Conservation (phyloP, 805 yeast genomes). For the Saccharomyces kudriavzevii region DNA sequence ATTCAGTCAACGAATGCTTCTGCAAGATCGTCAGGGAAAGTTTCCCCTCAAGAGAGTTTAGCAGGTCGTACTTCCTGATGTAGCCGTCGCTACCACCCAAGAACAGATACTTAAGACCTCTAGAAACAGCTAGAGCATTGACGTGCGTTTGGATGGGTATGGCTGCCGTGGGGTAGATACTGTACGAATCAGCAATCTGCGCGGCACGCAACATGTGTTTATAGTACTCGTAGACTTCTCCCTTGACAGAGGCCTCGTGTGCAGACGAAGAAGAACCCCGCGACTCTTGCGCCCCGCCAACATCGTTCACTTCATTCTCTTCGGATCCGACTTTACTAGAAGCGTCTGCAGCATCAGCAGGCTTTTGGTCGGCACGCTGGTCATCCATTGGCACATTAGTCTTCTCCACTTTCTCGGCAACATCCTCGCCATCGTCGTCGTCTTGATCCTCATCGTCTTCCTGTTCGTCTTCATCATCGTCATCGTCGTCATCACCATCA, state of each 20-base stretch:
- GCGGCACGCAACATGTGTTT: slow-evolving; percentile 37
- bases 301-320: slow-evolving; percentile 21
- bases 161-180: slow-evolving; percentile 78
- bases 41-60: slow-evolving; percentile 78
- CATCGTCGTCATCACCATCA: slow-evolving; percentile 21
- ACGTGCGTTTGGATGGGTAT: slow-evolving; percentile 75
- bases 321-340: slow-evolving; percentile 13
- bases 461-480: slow-evolving; percentile 16
- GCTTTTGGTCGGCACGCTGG: slow-evolving; percentile 9
- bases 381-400: slow-evolving; percentile 1
- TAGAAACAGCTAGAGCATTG: slow-evolving; percentile 67
- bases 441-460: slow-evolving; percentile 12
- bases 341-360: slow-evolving; percentile 19
- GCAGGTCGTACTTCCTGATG: slow-evolving; percentile 81
- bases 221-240: slow-evolving; percentile 26
- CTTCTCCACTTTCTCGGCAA: slow-evolving; percentile 15
- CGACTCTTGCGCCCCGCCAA: slow-evolving; percentile 13
- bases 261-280: slow-evolving; percentile 1
- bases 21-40: slow-evolving; percentile 85
- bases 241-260: slow-evolving; percentile 1
- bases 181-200: slow-evolving; percentile 46
- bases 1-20: slow-evolving; percentile 78
- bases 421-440: slow-evolving; percentile 18
- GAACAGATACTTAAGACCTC: slow-evolving; percentile 77
- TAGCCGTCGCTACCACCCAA: slow-evolving; percentile 96